Evolutionary conservation across 768 basidiomycete genomes (phyloP), one percentile per base, ranked within the genome.

Genomic region (Hypholoma fasciculare): DNA sequence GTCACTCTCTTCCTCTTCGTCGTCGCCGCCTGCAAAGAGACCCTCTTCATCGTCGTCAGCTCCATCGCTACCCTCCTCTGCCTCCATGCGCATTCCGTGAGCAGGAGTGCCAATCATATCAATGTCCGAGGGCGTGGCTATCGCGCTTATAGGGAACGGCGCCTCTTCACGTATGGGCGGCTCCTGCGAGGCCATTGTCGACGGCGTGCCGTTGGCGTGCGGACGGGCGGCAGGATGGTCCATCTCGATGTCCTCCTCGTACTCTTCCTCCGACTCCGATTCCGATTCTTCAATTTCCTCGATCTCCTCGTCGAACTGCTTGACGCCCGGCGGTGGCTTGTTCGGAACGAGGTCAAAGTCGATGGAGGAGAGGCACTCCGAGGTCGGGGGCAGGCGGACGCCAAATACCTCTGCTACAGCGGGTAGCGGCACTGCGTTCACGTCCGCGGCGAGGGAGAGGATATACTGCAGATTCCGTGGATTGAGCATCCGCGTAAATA

Each of bases 331-430:
- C 3, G 92, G 90, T 1, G 92, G 89, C 69, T 88, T 87, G 71
- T 90, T 93, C 11, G 93, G 91, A 4, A 94, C 79, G 59, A 94
- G 82, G 67, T 94, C 90, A 75, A 94, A 94, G 78, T 94, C 88
- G 62, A 94, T 84, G 19, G 87, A 76, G 14, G 90, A 89, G 47
- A 94, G 80, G 57, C 89, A 87, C 11, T 94, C 89, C 8, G 84
- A 76, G 16, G 76, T 53, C 12, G 82, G 81, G 1, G 92, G 92
- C n/a, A 94, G 74, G 17, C 92, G 86, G 50, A 94, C 86, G 37
- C 92, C 92, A 72, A 93, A 94, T 2, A 92, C 88, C 72, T 94
- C 92, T 6, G 90, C 89, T n/a, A 94, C 90, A 1, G 89, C 72
- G 30, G 92, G 93, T 17, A 94, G 81, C 2, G 92, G 89, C 38